A percentile compares a stretch with the other conserved stretches of the same genome.
phyloP scores from a whole-genome alignment of 208 protist species.

The Vickermania ingenoplastis region DNA sequence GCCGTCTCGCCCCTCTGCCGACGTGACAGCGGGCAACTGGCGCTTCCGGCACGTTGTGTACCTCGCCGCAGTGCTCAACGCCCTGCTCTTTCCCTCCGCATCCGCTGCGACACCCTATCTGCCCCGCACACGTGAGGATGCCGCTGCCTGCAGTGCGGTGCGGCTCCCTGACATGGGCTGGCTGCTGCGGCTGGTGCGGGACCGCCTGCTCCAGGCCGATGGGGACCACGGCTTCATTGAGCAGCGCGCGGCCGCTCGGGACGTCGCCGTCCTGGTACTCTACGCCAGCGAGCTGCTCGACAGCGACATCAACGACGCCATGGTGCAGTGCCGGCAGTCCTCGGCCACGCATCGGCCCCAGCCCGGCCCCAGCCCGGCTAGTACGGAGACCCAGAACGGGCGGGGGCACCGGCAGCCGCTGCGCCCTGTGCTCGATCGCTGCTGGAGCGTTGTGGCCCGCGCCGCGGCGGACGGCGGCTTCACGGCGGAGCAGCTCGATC shows the following conservation, averaged over 20 bases:
- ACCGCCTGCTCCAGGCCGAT: background rate
- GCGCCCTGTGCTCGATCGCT: background rate
- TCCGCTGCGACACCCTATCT: background rate
- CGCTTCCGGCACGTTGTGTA: background rate
- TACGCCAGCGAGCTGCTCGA: background rate
- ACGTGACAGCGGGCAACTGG: background rate
- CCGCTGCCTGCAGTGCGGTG: background rate
- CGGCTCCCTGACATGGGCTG: background rate
- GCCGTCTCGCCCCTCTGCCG: no score
- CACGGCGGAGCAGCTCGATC: background rate
- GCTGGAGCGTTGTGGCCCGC: slow-evolving; percentile 9
- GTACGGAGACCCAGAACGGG: no score
- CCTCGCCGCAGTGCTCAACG: background rate
- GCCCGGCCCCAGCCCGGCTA: no score
- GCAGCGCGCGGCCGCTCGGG: background rate
- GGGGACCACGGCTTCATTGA: background rate
- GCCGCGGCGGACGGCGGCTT: background rate
- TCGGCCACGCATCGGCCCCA: no score
- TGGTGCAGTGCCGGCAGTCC: no score
- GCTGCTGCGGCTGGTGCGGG: background rate
- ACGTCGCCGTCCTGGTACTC: background rate
- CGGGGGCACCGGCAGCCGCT: no score
- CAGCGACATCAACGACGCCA: background rate
- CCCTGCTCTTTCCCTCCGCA: background rate
- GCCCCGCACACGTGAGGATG: background rate